phyloP scores from a whole-genome alignment of 139 green algal species.

The Coelastrella sp. region DNA sequence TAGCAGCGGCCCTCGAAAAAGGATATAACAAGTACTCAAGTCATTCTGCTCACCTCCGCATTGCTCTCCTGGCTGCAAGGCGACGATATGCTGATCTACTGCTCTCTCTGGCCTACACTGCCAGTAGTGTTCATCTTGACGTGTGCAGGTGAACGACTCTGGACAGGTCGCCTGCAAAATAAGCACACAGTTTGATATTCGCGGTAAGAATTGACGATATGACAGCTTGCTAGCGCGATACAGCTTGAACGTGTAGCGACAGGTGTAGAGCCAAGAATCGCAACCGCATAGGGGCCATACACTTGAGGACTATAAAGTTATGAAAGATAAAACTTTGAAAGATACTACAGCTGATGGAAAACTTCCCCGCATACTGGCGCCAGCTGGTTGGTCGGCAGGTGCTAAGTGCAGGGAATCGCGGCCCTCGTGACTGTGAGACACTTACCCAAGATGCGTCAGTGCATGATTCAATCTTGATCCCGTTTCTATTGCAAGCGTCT shows the following conservation, averaged over 20 bases:
- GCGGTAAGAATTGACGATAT: neutral
- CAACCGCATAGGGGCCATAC: too few relatives aligned
- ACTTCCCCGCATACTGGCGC: neutral
- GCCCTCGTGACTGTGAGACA: too few relatives aligned
- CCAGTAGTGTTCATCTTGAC: neutral
- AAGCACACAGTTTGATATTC: neutral
- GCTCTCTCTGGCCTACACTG: neutral
- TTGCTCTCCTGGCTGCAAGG: neutral
- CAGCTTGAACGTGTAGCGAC: too few relatives aligned
- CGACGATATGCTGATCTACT: neutral
- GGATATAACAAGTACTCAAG: neutral
- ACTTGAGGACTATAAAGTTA: too few relatives aligned
- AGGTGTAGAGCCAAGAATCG: too few relatives aligned
- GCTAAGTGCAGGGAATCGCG: neutral
- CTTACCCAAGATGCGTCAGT: neutral
- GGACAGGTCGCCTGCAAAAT: neutral
- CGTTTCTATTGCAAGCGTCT: neutral
- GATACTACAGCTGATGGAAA: neutral
- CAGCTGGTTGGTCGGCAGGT: too few relatives aligned
- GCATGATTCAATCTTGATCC: neutral
- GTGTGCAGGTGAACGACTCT: neutral
- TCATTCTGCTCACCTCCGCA: neutral
- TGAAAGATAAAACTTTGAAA: neutral
- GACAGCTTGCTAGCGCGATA: too few relatives aligned
- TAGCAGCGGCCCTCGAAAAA: too few relatives aligned